Percentiles rank a stretch among this genome's conserved stretches.
phyloP scores from a whole-genome alignment of 2,329 filamentous ascomycete genomes.

The Aspergillus jensenii region DNA sequence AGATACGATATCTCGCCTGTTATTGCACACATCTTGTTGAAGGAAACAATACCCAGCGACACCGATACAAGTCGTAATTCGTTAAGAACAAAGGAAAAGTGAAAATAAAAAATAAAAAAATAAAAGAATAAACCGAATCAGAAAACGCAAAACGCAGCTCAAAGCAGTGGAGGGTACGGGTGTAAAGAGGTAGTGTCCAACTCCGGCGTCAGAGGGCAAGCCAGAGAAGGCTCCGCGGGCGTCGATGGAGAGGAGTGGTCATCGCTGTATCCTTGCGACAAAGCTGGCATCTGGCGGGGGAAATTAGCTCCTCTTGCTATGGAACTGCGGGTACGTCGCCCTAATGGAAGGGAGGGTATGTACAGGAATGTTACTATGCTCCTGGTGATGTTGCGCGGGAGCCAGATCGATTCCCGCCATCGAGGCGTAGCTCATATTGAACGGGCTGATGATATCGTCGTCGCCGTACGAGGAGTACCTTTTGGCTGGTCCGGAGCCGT shows the following conservation, averaged over 20 bases:
- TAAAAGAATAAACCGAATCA: not conserved
- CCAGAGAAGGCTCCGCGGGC: constrained; percentile 41
- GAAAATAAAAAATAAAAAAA: not conserved
- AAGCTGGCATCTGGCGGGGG: constrained; percentile 35
- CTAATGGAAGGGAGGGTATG: constrained; percentile 35
- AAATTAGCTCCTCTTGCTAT: constrained; percentile 19
- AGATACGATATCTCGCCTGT: not conserved
- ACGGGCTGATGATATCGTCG: constrained; percentile 57
- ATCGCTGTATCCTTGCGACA: constrained; percentile 38
- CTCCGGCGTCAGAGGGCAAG: constrained; percentile 43
- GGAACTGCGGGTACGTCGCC: constrained; percentile 16
- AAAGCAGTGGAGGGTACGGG: constrained; percentile 26
- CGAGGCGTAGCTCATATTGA: constrained; percentile 61
- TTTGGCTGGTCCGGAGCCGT: constrained; percentile 48
- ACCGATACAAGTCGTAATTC: not conserved
- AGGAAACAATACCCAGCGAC: not conserved
- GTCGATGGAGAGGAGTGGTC: constrained; percentile 41
- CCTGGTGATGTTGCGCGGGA: constrained; percentile 34
- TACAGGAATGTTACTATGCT: constrained; percentile 44
- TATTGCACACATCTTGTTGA: constrained; percentile 2
- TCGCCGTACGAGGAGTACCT: constrained; percentile 53
- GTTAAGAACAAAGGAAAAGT: not conserved
- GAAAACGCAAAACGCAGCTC: constrained; percentile 1
- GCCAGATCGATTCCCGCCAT: constrained; percentile 57
- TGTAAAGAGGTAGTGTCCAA: constrained; percentile 43